Conservation (phyloP, 2,329 filamentous ascomycete genomes). For the Diaporthe sp. region DNA sequence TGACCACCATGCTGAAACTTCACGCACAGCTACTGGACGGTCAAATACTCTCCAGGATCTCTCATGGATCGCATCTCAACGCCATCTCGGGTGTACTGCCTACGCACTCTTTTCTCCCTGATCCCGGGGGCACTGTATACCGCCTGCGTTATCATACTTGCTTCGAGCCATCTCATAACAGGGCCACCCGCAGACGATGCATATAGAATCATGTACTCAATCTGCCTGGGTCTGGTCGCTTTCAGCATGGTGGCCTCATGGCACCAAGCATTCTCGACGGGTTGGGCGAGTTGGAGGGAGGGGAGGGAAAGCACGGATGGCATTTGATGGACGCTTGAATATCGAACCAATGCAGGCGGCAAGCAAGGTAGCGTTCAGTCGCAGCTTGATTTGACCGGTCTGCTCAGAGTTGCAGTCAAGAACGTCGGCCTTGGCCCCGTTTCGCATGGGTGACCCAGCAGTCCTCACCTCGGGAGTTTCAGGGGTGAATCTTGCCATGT, state of each 20-base stretch:
- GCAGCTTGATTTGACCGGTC: background rate
- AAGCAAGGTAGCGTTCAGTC: background rate
- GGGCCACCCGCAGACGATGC: slow-evolving; percentile 5
- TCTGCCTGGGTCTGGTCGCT: background rate
- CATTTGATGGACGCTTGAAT: background rate
- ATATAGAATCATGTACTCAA: slow-evolving; percentile 3
- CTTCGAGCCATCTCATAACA: background rate
- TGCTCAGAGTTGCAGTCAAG: slow-evolving; percentile 7
- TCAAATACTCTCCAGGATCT: slow-evolving; percentile 5
- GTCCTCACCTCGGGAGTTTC: slow-evolving; percentile 1
- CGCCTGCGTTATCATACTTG: background rate
- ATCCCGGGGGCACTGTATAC: background rate
- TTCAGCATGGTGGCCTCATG: slow-evolving; percentile 10
- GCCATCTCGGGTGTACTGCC: background rate
- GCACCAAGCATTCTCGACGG: background rate
- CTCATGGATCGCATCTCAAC: background rate
- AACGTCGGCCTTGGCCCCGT: background rate
- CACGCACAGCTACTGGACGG: background rate
- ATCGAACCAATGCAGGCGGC: background rate
- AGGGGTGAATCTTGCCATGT: slow-evolving; percentile 1
- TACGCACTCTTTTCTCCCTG: background rate
- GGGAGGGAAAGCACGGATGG: background rate
- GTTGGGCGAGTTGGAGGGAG: background rate
- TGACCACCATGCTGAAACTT: background rate
- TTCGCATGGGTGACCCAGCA: slow-evolving; percentile 2